Evolutionary conservation across 306 rosid species (phyloP), one percentile per base, ranked within the genome.

Genomic region (Vicia faba): DNA sequence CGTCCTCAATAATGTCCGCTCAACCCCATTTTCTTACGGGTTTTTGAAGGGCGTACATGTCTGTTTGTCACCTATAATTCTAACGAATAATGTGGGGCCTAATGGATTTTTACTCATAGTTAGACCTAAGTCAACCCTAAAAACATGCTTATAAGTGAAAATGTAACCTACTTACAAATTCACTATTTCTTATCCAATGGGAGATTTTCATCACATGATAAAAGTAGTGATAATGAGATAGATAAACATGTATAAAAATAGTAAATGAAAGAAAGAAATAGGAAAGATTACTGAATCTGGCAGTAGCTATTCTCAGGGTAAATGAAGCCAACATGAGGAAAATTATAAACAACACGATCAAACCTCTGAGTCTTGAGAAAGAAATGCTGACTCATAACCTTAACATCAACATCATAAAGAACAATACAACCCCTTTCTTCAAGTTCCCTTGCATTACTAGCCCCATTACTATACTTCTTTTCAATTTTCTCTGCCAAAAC

Each of bases 351-450:
- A 78, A 91, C 69, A 25, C 92, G 79, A 78, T 91, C 80, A 29
- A 91, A 91, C 59, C 90, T 85, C 83, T 90, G 95, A 29, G 97
- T 87, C 80, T 57, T 82, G 69, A 90, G 92, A 79, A 87, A 90
- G 78, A 74, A 87, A 73, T 87, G 95, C 8, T 79, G 77, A 48
- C 84, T 75, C 97, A 90, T 90, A 0, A 65, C 71, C 79, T 69
- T 81, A 18, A 81, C 92, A 78, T 90, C 92, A 58, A 90, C 89
- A 35, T 83, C 87, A 13, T 64, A 74, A 40, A 85, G 65, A 14
- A 90, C 87, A 44, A 73, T 39, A 69, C 92, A 85, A 14, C 95
- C 92, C 45, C 15, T 84, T 64, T 82, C 88, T 79, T 90, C 87
- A 41, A 87, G 95, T 71, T 87, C 86, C 71, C 87, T 84, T 77